Evolutionary conservation across 805 yeast genomes (phyloP).

Genomic region (Monosporozyma siamensis): DNA sequence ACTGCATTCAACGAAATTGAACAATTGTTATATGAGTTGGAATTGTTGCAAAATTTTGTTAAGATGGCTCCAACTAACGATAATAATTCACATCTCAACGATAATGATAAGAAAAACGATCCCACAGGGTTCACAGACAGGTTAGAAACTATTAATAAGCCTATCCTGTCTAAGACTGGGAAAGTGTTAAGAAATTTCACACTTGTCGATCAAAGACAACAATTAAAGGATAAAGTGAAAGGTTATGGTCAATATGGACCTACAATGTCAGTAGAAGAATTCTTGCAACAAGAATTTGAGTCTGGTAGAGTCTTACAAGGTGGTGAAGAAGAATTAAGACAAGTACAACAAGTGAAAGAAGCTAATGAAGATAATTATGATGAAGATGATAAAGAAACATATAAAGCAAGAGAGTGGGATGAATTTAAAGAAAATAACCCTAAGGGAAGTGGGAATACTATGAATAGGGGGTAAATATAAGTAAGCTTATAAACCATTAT

Average conservation of each 20-base stretch:
- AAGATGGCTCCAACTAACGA: constrained; percentile 12
- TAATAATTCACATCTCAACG: constrained; percentile 6
- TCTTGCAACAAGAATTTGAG: constrained; percentile 72
- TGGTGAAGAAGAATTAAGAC: constrained; percentile 31
- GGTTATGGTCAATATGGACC: constrained; percentile 93
- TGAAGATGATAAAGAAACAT: constrained; percentile 54
- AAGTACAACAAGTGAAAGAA: constrained; percentile 33
- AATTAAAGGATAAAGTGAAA: constrained; percentile 54
- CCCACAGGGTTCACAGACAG: constrained; percentile 53
- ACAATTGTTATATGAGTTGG: constrained; percentile 52
- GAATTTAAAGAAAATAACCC: constrained; percentile 81
- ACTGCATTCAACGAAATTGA: constrained; percentile 50
- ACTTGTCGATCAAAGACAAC: constrained; percentile 48
- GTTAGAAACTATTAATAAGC: constrained; percentile 43
- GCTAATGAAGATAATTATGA: constrained; percentile 49
- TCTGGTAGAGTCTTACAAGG: constrained; percentile 69
- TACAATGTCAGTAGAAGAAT: constrained; percentile 90
- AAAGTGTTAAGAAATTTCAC: constrained; percentile 80
- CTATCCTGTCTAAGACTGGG: constrained; percentile 60
- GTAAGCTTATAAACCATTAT: too few species aligned
- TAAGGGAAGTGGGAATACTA: constrained; percentile 85
- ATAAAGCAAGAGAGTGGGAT: constrained; percentile 83
- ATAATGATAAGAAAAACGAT: constrained; percentile 2
- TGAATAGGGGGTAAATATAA: constrained; percentile 41
- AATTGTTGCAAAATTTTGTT: constrained; percentile 43